Evolutionary conservation across 805 yeast species (phyloP).

Genomic region (Metschnikowia peoriensis): DNA sequence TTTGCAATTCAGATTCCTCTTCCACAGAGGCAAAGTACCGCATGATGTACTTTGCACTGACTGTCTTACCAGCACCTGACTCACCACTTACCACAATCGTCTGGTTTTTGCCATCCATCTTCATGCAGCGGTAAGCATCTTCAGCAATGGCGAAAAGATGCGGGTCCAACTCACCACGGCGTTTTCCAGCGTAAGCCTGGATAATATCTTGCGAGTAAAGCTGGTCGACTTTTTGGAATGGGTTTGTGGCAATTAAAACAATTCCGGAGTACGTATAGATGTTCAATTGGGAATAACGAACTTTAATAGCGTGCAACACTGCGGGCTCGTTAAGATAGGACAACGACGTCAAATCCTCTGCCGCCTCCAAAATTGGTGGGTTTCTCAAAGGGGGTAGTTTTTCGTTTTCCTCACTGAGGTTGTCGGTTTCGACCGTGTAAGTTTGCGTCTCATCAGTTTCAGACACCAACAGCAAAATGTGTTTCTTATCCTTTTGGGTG

Average conservation of each 20-base stretch:
- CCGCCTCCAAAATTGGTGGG: constrained; percentile 88
- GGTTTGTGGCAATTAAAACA: constrained; percentile 93
- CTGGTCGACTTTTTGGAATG: constrained; percentile 90
- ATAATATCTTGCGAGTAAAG: constrained; percentile 88
- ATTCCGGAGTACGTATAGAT: constrained; percentile 97
- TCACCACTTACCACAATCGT: constrained; percentile 97
- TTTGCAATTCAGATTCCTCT: constrained; percentile 35
- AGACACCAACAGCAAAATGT: constrained; percentile 49
- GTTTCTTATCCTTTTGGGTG: constrained; percentile 42
- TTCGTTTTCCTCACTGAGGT: constrained; percentile 50
- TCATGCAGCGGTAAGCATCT: constrained; percentile 95
- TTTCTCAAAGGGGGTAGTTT: constrained; percentile 80
- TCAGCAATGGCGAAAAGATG: constrained; percentile 97
- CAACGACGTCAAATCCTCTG: constrained; percentile 89
- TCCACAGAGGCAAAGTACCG: constrained; percentile 96
- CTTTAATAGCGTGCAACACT: constrained; percentile 87
- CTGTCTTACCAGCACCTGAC: constrained; percentile 98
- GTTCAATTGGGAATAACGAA: constrained; percentile 83
- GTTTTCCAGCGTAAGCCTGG: constrained; percentile 90
- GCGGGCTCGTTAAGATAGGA: constrained; percentile 96
- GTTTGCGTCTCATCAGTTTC: constrained; percentile 46
- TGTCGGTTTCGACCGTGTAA: constrained; percentile 48
- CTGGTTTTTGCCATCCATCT: constrained; percentile 78
- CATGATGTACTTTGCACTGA: constrained; percentile 95
- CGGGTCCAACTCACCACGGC: constrained; percentile 94